Evolutionary conservation across 2,329 filamentous ascomycete genomes (phyloP).

Genomic region (Pseudogymnoascus sp.): DNA sequence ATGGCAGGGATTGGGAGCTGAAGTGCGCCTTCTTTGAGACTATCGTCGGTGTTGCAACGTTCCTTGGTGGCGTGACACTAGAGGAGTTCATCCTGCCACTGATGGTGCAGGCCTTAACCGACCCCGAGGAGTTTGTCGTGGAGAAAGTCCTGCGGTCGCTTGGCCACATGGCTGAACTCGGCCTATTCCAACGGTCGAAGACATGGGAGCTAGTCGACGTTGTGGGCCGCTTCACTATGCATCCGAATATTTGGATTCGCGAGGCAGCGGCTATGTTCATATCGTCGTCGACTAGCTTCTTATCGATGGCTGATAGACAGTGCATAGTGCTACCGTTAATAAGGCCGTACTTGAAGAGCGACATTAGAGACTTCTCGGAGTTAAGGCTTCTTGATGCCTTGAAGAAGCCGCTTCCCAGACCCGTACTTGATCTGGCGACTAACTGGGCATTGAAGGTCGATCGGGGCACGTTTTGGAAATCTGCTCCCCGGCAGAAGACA

Average conservation of each 20-base stretch:
- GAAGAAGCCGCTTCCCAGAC: slow-evolving; percentile 70
- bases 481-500: slow-evolving; percentile 59
- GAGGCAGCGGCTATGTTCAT: slow-evolving; percentile 83
- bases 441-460: slow-evolving; percentile 79
- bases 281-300: slow-evolving; percentile 63
- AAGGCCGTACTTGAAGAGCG: slow-evolving; percentile 70
- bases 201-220: slow-evolving; percentile 84
- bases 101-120: slow-evolving; percentile 90
- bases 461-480: slow-evolving; percentile 80
- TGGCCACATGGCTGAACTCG: slow-evolving; percentile 79
- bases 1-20: slow-evolving; percentile 91
- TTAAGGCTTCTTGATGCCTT: slow-evolving; percentile 69
- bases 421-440: slow-evolving; percentile 76
- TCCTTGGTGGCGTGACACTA: slow-evolving; percentile 78
- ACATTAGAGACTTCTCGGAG: slow-evolving; percentile 62
- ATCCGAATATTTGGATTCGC: slow-evolving; percentile 91
- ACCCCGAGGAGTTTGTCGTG: slow-evolving; percentile 88
- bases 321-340: slow-evolving; percentile 79
- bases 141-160: slow-evolving; percentile 84
- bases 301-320: slow-evolving; percentile 72
- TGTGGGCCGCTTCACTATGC: slow-evolving; percentile 76
- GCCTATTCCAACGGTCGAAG: slow-evolving; percentile 74
- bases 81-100: slow-evolving; percentile 94
- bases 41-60: slow-evolving; percentile 84
- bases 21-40: slow-evolving; percentile 97